phyloP scores from a whole-genome alignment of 2,329 filamentous ascomycete genomes.

The Cyanodermella asteris region DNA sequence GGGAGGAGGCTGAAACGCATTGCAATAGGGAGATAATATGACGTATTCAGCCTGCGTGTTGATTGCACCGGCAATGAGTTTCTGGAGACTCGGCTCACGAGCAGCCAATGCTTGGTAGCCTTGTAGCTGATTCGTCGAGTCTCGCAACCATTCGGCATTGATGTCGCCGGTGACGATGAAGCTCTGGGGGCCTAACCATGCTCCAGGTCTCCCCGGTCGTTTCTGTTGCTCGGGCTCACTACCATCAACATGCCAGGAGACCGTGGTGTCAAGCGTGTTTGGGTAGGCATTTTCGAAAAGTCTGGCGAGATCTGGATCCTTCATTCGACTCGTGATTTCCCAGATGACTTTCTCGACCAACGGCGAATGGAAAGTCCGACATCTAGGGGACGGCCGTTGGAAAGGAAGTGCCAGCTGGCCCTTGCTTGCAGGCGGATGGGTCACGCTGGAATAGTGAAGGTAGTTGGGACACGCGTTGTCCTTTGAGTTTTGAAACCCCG shows the following conservation, averaged over 20 bases:
- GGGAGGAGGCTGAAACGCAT: conserved; percentile 87
- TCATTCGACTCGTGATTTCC: conserved; percentile 57
- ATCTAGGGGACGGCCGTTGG: conserved; percentile 59
- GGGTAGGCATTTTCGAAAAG: conserved; percentile 93
- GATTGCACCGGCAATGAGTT: conserved; percentile 74
- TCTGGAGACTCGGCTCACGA: conserved; percentile 56
- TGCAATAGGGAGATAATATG: conserved; percentile 88
- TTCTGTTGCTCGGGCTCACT: conserved; percentile 21
- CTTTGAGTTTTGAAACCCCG: too few relatives aligned
- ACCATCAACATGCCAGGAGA: conserved; percentile 63
- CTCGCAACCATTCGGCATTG: conserved; percentile 76
- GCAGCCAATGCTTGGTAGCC: conserved; percentile 74
- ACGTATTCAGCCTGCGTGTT: conserved; percentile 93
- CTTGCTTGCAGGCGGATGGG: conserved; percentile 51
- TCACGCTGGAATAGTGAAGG: too few relatives aligned
- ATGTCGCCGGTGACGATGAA: conserved; percentile 92
- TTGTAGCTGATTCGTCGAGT: conserved; percentile 80
- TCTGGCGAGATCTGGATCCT: conserved; percentile 69
- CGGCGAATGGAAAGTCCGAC: conserved; percentile 73
- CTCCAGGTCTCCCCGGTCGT: conserved; percentile 28
- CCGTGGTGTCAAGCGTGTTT: conserved; percentile 73
- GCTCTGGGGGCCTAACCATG: conserved; percentile 66
- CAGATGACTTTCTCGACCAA: conserved; percentile 73
- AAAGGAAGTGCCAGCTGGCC: conserved; percentile 65
- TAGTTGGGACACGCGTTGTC: neutral